Conservation (phyloP, 2,329 filamentous ascomycete species). For the Tolypocladium amazonense region DNA sequence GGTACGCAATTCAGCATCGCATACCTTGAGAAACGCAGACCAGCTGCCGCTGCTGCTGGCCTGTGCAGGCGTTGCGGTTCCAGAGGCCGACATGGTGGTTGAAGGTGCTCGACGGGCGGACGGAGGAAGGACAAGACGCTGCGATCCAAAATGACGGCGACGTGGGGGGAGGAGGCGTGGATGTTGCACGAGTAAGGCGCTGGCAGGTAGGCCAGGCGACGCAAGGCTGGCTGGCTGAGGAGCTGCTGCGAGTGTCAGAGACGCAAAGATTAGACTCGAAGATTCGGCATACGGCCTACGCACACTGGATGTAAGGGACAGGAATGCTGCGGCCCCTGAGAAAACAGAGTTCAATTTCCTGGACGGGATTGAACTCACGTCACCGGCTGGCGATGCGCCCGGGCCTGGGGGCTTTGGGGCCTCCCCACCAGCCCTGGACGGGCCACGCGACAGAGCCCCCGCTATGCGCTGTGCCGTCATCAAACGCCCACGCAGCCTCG, state of each 20-base stretch:
- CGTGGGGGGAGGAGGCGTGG: neutral
- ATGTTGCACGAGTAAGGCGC: neutral
- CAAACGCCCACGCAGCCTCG: neutral
- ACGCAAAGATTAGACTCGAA: no score
- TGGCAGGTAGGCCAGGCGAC: neutral
- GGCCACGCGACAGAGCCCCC: neutral
- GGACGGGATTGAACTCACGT: neutral
- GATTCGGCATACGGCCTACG: no score
- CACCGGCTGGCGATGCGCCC: neutral
- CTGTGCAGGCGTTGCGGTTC: constrained; percentile 18
- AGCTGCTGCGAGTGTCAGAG: neutral
- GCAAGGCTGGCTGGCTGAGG: neutral
- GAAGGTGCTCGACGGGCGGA: neutral
- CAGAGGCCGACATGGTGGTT: constrained; percentile 19
- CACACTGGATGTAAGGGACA: neutral
- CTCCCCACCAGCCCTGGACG: neutral
- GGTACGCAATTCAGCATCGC: neutral
- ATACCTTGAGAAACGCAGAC: constrained; percentile 42
- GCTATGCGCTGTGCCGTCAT: neutral
- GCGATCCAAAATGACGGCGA: neutral
- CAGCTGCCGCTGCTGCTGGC: constrained; percentile 35
- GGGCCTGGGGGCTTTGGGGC: neutral
- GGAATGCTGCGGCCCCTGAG: neutral
- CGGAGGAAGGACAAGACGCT: neutral
- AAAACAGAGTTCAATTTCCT: neutral